Evolutionary conservation across 495 filamentous ascomycete species (phyloP), one percentile per base, ranked within the genome.

Genomic region (Oleoguttula mirabilis): DNA sequence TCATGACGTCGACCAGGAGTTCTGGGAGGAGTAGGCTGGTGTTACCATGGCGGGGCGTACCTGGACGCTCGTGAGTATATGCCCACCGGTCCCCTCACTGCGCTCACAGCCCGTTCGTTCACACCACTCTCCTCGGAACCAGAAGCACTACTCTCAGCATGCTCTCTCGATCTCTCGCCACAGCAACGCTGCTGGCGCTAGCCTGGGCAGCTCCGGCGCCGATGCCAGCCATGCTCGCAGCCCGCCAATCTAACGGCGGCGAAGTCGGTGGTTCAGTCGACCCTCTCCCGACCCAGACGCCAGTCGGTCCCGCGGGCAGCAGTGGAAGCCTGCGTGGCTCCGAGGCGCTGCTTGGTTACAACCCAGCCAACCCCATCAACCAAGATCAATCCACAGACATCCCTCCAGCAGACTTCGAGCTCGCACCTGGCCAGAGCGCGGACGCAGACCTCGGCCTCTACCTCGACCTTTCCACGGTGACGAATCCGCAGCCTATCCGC

Each of bases 401-500:
- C n/a, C 36, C 48, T 30, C 44, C 49, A 12, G 40, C 37, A 11
- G 48, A 57, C 10, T 57, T 52, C 45, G 48, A 62, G 17, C 58
- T 72, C 20, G 64, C 70, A 6, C 55, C 68, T 1, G 76, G 71
- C 0, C 79, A 84, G 40, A 69, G 66, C 10, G 69, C 69, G 3
- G 67, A 75, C 34, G 60, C 68, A 1, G 62, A 73, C 2, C 55
- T 76, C 6, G 80, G 80, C 0, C 51, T 71, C 3, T 78, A 73
- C 38, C 68, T 84, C 0, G 71, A 84, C 50, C 79, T 84, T 36
- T 59, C 67, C 20, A 63, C 72, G 47, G 67, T 72, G 14, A 63
- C 72, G n/a, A 72, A 76, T 8, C 80, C 80, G 3, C 79, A 86
- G 56, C 80, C 79, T 1, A 75, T 84, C 33, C 69, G 80, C 19